These are phyloP conservation scores for Fusarium xyrophilum DNA, from an alignment of 2,329 filamentous ascomycete species.

Conservation along the genomic window DNA sequence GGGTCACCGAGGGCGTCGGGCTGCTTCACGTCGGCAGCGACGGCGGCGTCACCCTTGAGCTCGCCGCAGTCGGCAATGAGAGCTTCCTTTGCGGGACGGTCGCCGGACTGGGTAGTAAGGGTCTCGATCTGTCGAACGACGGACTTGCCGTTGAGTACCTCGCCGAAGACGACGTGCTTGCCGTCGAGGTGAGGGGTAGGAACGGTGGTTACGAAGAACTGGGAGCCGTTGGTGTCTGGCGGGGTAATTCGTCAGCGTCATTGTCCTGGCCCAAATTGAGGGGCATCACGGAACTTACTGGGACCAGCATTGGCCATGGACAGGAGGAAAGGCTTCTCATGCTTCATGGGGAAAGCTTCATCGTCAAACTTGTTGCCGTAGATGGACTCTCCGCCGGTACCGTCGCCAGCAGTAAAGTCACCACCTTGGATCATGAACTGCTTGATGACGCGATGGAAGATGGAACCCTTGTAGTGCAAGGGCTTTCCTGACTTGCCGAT, in stretches of 20 bases:
- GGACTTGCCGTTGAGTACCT: slow-evolving; percentile 92
- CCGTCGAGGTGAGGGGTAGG: slow-evolving; percentile 92
- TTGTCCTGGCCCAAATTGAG: not conserved
- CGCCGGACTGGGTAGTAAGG: slow-evolving; percentile 72
- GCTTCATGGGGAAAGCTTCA: slow-evolving; percentile 92
- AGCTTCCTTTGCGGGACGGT: slow-evolving; percentile 79
- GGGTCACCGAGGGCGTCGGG: slow-evolving; percentile 85
- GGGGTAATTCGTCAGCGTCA: slow-evolving; percentile 20
- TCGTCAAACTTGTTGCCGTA: slow-evolving; percentile 98
- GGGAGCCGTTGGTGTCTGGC: slow-evolving; percentile 88
- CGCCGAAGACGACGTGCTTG: slow-evolving; percentile 97
- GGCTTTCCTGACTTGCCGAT: slow-evolving; percentile 80
- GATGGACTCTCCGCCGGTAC: slow-evolving; percentile 95
- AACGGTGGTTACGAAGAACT: slow-evolving; percentile 98
- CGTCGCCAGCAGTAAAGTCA: slow-evolving; percentile 94
- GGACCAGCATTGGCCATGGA: slow-evolving; percentile 98
- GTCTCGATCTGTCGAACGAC: slow-evolving; percentile 91
- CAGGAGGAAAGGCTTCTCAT: slow-evolving; percentile 90
- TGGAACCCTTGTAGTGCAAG: slow-evolving; percentile 90
- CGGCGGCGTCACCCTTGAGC: slow-evolving; percentile 74
- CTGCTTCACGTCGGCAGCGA: slow-evolving; percentile 69
- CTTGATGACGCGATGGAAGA: slow-evolving; percentile 97
- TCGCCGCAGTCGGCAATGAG: slow-evolving; percentile 85
- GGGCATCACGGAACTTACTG: slow-evolving; percentile 57
- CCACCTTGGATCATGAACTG: slow-evolving; percentile 96